These are phyloP conservation scores for Psilocybe cubensis DNA, from an alignment of 768 basidiomycete species.

Conservation along the genomic window DNA sequence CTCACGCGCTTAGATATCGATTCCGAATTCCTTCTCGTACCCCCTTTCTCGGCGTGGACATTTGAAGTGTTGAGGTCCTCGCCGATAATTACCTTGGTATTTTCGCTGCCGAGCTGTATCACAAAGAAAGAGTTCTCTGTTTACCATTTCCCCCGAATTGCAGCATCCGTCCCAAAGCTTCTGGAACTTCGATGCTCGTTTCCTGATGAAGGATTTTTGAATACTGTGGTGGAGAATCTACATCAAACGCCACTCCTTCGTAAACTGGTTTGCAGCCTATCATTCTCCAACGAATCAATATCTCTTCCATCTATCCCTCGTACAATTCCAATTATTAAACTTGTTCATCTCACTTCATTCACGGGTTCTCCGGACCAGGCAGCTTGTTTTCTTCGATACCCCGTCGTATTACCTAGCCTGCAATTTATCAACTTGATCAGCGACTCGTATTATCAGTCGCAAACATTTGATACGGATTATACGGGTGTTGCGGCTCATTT, in stretches of 20 bases:
- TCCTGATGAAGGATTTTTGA: not conserved
- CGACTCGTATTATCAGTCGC: slow-evolving; percentile 3
- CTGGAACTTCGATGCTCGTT: slow-evolving; percentile 5
- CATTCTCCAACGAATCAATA: not conserved
- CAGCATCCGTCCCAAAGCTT: slow-evolving; percentile 9
- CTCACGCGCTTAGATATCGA: slow-evolving; percentile 9
- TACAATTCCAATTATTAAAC: not conserved
- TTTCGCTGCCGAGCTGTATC: slow-evolving; percentile 5
- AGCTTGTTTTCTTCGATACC: slow-evolving; percentile 6
- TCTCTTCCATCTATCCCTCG: not conserved
- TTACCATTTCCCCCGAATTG: slow-evolving; percentile 13
- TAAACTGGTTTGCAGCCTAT: not conserved
- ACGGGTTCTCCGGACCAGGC: slow-evolving; percentile 16
- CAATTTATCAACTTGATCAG: slow-evolving; percentile 11
- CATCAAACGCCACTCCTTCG: not conserved
- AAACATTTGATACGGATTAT: not conserved
- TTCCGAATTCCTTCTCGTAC: slow-evolving; percentile 13
- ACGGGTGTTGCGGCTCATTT: not conserved
- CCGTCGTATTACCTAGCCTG: not conserved
- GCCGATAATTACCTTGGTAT: slow-evolving; percentile 7
- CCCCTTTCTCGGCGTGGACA: slow-evolving; percentile 16
- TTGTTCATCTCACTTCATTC: slow-evolving; percentile 8
- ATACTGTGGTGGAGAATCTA: slow-evolving; percentile 1
- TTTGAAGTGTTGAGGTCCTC: slow-evolving; percentile 13
- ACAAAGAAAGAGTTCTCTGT: slow-evolving; percentile 8